Conservation (phyloP, 2,329 filamentous ascomycete genomes). For the Phaeosphaeria sp. region DNA sequence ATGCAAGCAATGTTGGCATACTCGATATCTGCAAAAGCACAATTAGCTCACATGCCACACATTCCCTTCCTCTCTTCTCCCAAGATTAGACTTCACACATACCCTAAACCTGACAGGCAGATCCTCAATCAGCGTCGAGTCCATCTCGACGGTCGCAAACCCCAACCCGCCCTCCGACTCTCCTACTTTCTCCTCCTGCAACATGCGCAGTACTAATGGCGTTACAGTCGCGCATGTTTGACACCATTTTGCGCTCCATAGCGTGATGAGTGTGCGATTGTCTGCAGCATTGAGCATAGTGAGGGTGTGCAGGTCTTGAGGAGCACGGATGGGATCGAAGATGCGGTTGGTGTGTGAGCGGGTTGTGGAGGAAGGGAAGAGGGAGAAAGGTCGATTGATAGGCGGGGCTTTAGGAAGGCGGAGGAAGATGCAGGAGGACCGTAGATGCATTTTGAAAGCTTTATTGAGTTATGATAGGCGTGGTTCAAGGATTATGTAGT, state of each 20-base stretch:
- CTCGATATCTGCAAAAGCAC: slow-evolving; percentile 47
- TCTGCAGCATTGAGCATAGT: slow-evolving; percentile 55
- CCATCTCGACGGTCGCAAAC: slow-evolving; percentile 58
- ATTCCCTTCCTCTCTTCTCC: neutral
- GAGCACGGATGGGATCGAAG: slow-evolving; percentile 52
- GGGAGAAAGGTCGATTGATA: slow-evolving; percentile 19
- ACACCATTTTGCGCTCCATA: slow-evolving; percentile 60
- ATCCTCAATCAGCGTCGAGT: slow-evolving; percentile 52
- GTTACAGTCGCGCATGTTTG: slow-evolving; percentile 52
- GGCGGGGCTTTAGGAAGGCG: neutral
- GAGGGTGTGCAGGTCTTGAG: slow-evolving; percentile 56
- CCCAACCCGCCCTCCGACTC: slow-evolving; percentile 54
- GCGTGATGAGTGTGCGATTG: slow-evolving; percentile 54
- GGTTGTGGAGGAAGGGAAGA: slow-evolving; percentile 18
- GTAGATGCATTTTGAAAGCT: neutral
- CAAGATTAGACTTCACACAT: neutral
- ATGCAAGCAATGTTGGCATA: slow-evolving; percentile 58
- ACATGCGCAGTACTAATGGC: slow-evolving; percentile 51
- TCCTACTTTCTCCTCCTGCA: slow-evolving; percentile 53
- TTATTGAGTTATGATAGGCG: neutral
- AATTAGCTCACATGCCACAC: neutral
- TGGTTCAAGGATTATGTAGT: too few relatives aligned
- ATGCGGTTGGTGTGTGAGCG: slow-evolving; percentile 38
- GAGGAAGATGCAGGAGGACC: neutral
- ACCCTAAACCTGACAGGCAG: slow-evolving; percentile 51